phyloP scores from a whole-genome alignment of 306 rosid species.

The Prunus mira region DNA sequence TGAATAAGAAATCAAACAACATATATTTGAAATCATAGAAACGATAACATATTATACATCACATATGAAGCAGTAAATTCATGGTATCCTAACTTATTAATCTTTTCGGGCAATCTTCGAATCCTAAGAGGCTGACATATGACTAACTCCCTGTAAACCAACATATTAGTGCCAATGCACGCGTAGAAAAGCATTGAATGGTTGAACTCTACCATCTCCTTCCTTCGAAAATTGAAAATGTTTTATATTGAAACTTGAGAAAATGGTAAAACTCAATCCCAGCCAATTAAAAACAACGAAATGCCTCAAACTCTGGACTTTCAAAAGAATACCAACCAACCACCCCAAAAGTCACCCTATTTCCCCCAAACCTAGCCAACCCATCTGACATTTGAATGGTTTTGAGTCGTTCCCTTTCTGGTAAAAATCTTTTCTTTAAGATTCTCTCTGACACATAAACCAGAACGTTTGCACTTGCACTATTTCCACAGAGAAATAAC shows the following conservation, averaged over 20 bases:
- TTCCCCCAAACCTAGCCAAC: neutral
- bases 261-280: neutral
- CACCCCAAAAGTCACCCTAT: neutral
- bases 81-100: neutral
- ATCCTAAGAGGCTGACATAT: neutral
- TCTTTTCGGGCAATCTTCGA: neutral
- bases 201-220: neutral
- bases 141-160: too few species aligned
- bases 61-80: constrained; percentile 5
- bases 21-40: constrained; percentile 19
- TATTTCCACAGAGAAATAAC: neutral
- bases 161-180: too few species aligned
- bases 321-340: neutral
- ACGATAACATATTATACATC: neutral
- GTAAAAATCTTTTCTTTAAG: neutral
- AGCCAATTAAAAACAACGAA: neutral
- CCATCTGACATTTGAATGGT: neutral
- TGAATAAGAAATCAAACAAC: constrained; percentile 48
- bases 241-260: neutral
- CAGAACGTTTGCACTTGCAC: neutral
- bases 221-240: neutral
- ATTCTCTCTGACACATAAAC: neutral
- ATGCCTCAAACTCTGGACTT: neutral
- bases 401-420: neutral
- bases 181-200: neutral